Base-by-base conservation (phyloP, 345 rosid genomes). In the Salix udensis region DNA sequence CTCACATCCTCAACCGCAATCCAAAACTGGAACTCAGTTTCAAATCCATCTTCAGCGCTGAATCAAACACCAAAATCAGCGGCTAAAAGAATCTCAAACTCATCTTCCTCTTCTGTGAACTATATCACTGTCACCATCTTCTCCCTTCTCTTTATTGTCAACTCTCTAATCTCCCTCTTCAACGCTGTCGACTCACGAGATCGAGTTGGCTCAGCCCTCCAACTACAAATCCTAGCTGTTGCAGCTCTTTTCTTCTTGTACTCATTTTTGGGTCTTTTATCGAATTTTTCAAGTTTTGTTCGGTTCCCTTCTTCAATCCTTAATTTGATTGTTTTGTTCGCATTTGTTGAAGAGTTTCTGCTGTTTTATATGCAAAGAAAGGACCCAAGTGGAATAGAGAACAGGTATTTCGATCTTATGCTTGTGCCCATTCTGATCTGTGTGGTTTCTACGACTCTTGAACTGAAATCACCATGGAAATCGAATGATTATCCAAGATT, bases 331-430 rank as follows among this genome's bases (percentile, higher is more conserved):
- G 83, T 87, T 72, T 91, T 93, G 70, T 92, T 92, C 55, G 98
- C 89, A 61, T 92, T 95, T 75, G 75, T 85, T 68, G 97, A 95
- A 77, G 98, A 95, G 81, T 93, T 95, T 52, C 77, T 91, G 72
- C 73, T 91, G 64, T 95, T 83, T 79, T 93, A 93, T 86, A 68
- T 89, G 78, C 97, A 88, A 82, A 90, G 88, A 81, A 93, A 93
- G 82, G 97, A 95, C 75, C 67, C 82, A 0, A 86, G 82, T 70
- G 87, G 87, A 66, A 77, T 84, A 31, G 87, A 81, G 79, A 81
- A 84, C 76, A 84, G 92, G 65, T 91, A 92, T 76, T 92, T 86
- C 80, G 97, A 91, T 88, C 93, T 95, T 62, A 60, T 95, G 88
- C 97, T 93, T 73, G 92, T 92, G 1, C 97, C 98, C 62, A 83